phyloP scores from a whole-genome alignment of 78 protist genomes.

The Chrysochromulina parva region DNA sequence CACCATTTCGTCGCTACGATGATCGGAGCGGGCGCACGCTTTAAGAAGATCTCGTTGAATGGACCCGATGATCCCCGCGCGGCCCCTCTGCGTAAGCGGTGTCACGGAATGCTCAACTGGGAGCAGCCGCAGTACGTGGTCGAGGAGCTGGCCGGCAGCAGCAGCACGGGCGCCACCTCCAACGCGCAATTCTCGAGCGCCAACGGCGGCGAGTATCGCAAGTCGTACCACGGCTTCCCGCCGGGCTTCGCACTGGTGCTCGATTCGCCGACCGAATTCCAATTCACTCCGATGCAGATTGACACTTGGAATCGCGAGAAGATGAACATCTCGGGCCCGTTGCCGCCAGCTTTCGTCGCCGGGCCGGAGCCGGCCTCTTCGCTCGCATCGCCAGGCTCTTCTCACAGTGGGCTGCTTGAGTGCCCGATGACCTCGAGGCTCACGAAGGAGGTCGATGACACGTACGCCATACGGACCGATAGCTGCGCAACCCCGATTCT shows the following conservation, averaged over 20 bases:
- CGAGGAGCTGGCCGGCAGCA: background rate
- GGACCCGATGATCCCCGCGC: background rate
- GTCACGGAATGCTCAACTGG: background rate
- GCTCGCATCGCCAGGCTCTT: background rate
- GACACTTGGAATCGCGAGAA: background rate
- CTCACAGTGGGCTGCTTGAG: background rate
- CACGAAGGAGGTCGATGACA: background rate
- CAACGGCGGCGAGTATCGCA: background rate
- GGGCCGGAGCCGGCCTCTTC: background rate
- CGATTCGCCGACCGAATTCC: background rate
- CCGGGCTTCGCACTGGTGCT: background rate
- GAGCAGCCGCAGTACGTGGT: background rate
- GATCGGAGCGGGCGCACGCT: background rate
- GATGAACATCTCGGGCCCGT: background rate
- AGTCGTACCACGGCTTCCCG: background rate
- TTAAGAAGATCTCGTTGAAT: too few relatives aligned
- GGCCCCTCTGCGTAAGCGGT: background rate
- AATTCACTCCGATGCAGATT: background rate
- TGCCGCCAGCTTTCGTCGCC: background rate
- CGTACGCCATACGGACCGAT: background rate
- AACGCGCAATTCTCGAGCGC: background rate
- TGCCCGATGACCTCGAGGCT: background rate
- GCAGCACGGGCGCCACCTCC: background rate
- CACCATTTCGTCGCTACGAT: background rate
- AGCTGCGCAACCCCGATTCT: too few relatives aligned